Percentiles rank a stretch among this genome's conserved stretches.
Conservation (phyloP, 805 yeast genomes). For the Naumovozyma castellii region DNA sequence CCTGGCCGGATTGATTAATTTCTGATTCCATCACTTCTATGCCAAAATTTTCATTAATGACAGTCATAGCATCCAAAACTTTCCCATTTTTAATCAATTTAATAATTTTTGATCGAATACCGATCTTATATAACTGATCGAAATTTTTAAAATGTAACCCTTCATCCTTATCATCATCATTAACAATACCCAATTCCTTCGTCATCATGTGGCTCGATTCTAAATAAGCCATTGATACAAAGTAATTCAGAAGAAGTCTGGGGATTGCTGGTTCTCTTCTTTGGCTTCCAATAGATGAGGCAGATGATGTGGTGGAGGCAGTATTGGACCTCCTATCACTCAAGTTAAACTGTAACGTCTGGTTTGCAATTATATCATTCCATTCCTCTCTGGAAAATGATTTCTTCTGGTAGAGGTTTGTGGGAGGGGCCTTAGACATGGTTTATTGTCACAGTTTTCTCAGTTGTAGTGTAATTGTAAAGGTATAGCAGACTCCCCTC, state of each 20-base stretch:
- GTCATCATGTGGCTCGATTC: slow-evolving; percentile 57
- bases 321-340: slow-evolving; percentile 1
- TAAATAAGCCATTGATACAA: slow-evolving; percentile 70
- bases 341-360: neutral
- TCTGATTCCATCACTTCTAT: slow-evolving; percentile 16
- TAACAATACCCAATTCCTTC: slow-evolving; percentile 38
- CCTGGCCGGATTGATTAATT: slow-evolving; percentile 25
- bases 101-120: slow-evolving; percentile 18
- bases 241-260: slow-evolving; percentile 54
- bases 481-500: too few species aligned
- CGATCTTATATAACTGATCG: slow-evolving; percentile 19
- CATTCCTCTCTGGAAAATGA: slow-evolving; percentile 22
- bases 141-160: slow-evolving; percentile 16
- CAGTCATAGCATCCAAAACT: slow-evolving; percentile 22
- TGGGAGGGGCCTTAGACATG: too few species aligned
- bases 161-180: slow-evolving; percentile 23
- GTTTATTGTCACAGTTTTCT: too few species aligned
- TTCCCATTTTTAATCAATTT: slow-evolving; percentile 21
- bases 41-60: slow-evolving; percentile 25
- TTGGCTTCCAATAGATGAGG: slow-evolving; percentile 11
- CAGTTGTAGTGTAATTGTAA: too few species aligned
- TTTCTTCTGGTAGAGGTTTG: slow-evolving; percentile 5
- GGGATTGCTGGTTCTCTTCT: slow-evolving; percentile 31
- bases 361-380: slow-evolving; percentile 15
- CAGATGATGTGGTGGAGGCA: slow-evolving; percentile 1